Conservation (phyloP, 2,329 filamentous ascomycete species). For the Pseudogymnoascus destructans region DNA sequence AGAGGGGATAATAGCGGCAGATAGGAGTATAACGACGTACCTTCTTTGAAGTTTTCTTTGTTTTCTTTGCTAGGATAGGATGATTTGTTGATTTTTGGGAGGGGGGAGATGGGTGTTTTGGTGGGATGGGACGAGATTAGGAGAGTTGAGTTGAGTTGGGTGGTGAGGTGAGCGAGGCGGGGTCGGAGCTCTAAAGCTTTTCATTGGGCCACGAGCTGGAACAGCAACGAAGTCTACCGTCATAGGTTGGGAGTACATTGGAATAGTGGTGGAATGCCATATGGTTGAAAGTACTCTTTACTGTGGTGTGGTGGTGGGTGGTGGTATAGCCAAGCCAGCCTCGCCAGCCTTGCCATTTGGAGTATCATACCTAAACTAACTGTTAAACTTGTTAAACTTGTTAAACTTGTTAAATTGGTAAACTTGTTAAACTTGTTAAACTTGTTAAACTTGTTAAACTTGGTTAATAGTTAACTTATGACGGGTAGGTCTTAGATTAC, state of each 20-base stretch:
- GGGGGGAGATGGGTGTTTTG: background rate
- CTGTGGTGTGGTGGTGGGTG: background rate
- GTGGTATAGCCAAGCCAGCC: background rate
- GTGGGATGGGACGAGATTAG: slow-evolving; percentile 3
- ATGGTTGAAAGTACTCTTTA: background rate
- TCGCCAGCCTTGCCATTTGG: background rate
- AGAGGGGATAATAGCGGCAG: background rate
- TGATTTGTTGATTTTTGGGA: slow-evolving; percentile 2
- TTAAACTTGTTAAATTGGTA: too few species aligned
- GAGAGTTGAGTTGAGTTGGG: background rate
- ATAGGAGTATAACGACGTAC: background rate
- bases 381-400: too few species aligned
- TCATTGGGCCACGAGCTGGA: background rate
- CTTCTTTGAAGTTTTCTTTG: background rate
- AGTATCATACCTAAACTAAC: too few species aligned
- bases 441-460: too few species aligned
- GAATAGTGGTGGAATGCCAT: background rate
- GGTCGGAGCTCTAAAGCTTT: background rate
- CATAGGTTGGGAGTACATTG: background rate
- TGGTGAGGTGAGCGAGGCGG: slow-evolving; percentile 2
- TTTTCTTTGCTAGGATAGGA: background rate
- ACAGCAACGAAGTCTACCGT: background rate
- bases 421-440: too few species aligned
- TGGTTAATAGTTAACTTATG: slow-evolving; percentile 1
- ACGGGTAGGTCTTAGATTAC: slow-evolving; percentile 6